phyloP scores from a whole-genome alignment of 306 rosid species.

The Vachellia collinsii region DNA sequence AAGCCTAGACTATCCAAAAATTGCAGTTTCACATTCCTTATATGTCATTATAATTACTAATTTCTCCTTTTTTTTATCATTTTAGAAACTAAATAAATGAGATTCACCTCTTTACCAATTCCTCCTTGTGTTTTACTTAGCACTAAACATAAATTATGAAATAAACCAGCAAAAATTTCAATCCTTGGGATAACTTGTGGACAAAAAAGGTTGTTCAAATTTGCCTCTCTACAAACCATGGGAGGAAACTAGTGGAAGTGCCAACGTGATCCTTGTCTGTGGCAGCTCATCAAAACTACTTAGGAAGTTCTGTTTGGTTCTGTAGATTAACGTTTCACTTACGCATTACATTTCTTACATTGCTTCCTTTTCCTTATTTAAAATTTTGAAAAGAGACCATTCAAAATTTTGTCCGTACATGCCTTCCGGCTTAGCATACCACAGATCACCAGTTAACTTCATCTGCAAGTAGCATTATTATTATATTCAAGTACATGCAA shows the following conservation, averaged over 20 bases:
- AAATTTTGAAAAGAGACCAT: background rate
- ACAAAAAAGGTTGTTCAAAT: conserved; percentile 33
- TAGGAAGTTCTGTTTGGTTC: conserved; percentile 5
- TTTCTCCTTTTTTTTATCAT: conserved; percentile 10
- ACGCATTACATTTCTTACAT: background rate
- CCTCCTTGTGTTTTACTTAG: conserved; percentile 9
- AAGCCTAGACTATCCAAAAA: conserved; percentile 1
- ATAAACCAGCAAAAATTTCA: conserved; percentile 28
- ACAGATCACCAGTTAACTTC: conserved; percentile 24
- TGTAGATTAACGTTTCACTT: background rate
- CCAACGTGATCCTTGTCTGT: background rate
- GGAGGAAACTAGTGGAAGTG: background rate
- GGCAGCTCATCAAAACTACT: conserved; percentile 12
- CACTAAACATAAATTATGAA: background rate
- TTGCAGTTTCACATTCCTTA: conserved; percentile 4
- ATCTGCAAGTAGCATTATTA: background rate
- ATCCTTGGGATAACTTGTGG: conserved; percentile 28
- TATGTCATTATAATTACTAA: conserved; percentile 7
- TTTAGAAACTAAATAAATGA: conserved; percentile 36
- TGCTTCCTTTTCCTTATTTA: background rate
- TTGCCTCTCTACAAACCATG: conserved; percentile 24
- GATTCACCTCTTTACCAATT: conserved; percentile 10
- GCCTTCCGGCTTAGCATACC: conserved; percentile 12
- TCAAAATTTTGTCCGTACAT: conserved; percentile 13
- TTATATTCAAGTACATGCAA: conserved; percentile 30